Percentiles rank a stretch among this genome's conserved stretches.
Evolutionary conservation across 345 rosid species (phyloP).

Genomic region (Trapa incisa): DNA sequence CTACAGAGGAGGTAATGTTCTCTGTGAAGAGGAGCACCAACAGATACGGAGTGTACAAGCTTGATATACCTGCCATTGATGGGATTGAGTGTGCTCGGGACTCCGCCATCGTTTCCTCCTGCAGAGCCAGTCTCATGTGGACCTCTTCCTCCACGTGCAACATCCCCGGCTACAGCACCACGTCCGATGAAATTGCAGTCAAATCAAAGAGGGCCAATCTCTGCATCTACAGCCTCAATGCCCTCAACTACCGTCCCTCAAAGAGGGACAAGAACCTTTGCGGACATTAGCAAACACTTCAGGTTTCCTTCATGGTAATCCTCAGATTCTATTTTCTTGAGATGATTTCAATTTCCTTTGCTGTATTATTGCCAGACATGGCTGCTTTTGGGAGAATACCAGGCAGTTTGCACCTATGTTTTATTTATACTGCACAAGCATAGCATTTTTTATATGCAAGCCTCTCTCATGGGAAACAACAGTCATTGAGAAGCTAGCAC

Average conservation of each 20-base stretch:
- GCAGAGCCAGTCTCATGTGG: constrained; percentile 59
- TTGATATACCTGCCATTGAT: constrained; percentile 63
- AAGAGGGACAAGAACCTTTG: constrained; percentile 47
- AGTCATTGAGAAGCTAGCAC: too few species aligned
- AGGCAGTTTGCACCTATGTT: not conserved
- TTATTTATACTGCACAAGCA: not conserved
- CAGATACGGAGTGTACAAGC: constrained; percentile 58
- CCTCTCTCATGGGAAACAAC: too few species aligned
- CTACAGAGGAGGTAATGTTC: constrained; percentile 50
- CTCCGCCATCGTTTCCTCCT: constrained; percentile 44
- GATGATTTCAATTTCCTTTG: not conserved
- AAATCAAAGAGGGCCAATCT: constrained; percentile 50
- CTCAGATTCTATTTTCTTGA: not conserved
- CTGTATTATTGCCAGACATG: not conserved
- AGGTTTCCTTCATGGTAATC: not conserved
- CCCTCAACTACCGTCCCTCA: constrained; percentile 67
- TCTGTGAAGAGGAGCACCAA: constrained; percentile 85
- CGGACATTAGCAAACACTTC: constrained; percentile 12
- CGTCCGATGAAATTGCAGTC: constrained; percentile 58
- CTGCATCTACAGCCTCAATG: constrained; percentile 68
- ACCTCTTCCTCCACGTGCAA: constrained; percentile 50
- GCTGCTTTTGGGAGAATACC: not conserved
- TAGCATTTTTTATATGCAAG: too few species aligned
- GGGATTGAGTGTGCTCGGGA: constrained; percentile 60
- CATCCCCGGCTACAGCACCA: constrained; percentile 67